phyloP scores from a whole-genome alignment of 2,329 filamentous ascomycete species.

The Verticillium alfalfae region DNA sequence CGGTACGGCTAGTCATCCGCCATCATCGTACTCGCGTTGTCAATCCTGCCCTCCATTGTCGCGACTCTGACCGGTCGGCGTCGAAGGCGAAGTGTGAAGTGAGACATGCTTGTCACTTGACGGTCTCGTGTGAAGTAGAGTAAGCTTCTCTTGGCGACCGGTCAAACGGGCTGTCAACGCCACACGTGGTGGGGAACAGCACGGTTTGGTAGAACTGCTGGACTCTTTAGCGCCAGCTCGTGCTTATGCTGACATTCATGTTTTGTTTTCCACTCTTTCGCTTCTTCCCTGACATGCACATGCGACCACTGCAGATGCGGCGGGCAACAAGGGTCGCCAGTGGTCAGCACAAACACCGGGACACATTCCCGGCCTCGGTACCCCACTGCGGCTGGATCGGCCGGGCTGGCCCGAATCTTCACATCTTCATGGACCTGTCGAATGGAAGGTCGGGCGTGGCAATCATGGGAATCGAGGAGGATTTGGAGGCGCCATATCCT shows the following conservation, averaged over 20 bases:
- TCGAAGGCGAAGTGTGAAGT: not conserved
- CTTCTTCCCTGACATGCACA: too few relatives aligned
- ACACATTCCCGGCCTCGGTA: not conserved
- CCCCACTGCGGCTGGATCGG: not conserved
- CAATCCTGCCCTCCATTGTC: not conserved
- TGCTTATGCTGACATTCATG: not conserved
- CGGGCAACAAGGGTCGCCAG: not conserved
- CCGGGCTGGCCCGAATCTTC: not conserved
- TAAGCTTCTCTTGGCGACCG: not conserved
- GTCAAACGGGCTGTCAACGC: not conserved
- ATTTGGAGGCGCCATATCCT: not conserved
- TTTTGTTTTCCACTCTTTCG: too few relatives aligned
- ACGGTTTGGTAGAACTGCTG: not conserved
- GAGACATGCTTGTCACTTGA: not conserved
- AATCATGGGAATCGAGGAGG: not conserved
- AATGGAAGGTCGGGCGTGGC: not conserved
- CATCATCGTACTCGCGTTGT: not conserved
- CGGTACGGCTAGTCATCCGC: not conserved
- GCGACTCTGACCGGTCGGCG: not conserved
- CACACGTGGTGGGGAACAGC: not conserved
- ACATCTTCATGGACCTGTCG: not conserved
- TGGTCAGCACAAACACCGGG: not conserved
- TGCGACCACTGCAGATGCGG: not conserved
- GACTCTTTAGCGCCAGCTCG: not conserved
- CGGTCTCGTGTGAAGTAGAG: not conserved